A percentile compares a stretch with the other conserved stretches of the same genome.
Evolutionary conservation across 306 rosid species (phyloP).

Genomic region (Corylus heterophylla): DNA sequence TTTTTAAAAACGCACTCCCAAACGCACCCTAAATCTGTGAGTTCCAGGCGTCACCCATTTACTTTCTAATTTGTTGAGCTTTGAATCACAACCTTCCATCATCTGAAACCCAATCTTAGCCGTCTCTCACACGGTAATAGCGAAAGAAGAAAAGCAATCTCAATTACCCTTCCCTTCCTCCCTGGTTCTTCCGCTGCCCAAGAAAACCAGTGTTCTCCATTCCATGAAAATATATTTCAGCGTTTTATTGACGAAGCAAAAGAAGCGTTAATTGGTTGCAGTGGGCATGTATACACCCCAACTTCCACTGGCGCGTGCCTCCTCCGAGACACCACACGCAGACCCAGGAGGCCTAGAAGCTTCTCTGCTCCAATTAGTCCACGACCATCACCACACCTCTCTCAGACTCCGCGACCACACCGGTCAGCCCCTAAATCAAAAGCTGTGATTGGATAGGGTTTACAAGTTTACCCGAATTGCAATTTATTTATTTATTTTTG

Average conservation of each 20-base stretch:
- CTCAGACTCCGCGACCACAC: conserved; percentile 49
- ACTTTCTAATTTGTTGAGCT: too few species aligned
- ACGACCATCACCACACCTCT: conserved; percentile 53
- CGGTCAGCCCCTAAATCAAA: conserved; percentile 37
- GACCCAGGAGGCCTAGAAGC: conserved; percentile 56
- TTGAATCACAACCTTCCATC: too few species aligned
- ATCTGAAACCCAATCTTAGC: too few species aligned
- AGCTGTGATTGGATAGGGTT: neutral
- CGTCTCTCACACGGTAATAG: too few species aligned
- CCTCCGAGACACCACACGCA: conserved; percentile 20
- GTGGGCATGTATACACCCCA: conserved; percentile 28
- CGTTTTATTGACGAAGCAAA: neutral
- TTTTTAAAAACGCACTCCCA: too few species aligned
- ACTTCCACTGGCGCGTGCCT: conserved; percentile 31
- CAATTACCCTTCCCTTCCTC: too few species aligned
- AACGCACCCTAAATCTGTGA: too few species aligned
- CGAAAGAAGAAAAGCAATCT: too few species aligned
- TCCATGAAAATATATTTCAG: neutral
- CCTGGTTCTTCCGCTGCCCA: too few species aligned
- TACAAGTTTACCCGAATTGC: neutral
- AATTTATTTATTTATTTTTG: neutral
- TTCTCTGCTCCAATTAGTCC: conserved; percentile 47
- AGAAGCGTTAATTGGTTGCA: neutral
- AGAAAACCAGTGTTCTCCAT: too few species aligned
- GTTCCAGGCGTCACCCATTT: too few species aligned